phyloP scores from a whole-genome alignment of 305 asterid genomes.

The Fraxinus xanthoxyloides region DNA sequence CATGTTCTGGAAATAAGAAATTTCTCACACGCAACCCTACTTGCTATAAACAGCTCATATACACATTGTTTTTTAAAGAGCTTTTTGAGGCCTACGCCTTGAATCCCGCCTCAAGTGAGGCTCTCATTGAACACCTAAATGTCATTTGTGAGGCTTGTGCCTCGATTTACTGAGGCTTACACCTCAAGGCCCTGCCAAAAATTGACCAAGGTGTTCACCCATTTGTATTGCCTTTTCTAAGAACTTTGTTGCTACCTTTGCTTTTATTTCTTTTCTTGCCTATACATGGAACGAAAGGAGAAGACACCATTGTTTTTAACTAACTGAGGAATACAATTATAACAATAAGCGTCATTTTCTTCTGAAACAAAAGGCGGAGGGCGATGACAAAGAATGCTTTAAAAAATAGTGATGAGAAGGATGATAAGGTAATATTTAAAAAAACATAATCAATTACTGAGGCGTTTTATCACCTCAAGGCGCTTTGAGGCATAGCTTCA shows the following conservation, averaged over 20 bases:
- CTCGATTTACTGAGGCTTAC: neutral
- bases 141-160: neutral
- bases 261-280: neutral
- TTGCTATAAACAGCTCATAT: neutral
- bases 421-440: neutral
- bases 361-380: neutral
- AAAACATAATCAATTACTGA: neutral
- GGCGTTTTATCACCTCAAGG: neutral
- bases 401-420: neutral
- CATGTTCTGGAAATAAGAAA: neutral
- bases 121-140: neutral
- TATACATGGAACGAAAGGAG: neutral
- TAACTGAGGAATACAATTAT: neutral
- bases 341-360: neutral
- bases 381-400: neutral
- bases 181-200: neutral
- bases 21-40: neutral
- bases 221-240: neutral
- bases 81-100: neutral
- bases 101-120: neutral
- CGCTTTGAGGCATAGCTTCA: neutral
- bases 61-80: neutral
- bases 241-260: neutral
- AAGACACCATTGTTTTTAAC: neutral
- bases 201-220: neutral